Evolutionary conservation across 306 rosid species (phyloP).

Genomic region (Casuarina glauca): DNA sequence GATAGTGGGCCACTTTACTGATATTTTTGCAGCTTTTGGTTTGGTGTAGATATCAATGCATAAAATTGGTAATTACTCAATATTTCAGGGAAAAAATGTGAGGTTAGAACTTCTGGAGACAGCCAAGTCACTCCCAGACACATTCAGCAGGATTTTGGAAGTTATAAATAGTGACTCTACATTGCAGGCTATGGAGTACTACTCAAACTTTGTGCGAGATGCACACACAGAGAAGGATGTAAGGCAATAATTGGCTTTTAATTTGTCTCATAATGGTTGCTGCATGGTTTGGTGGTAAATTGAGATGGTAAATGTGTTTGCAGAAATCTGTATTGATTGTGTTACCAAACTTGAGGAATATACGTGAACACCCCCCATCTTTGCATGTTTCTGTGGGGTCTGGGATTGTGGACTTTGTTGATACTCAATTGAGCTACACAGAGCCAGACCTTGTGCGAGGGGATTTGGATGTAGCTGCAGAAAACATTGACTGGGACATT

Average conservation of each 20-base stretch:
- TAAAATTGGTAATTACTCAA: constrained; percentile 15
- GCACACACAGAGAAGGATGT: constrained; percentile 83
- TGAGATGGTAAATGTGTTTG: constrained; percentile 27
- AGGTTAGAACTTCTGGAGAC: constrained; percentile 83
- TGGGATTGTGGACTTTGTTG: constrained; percentile 49
- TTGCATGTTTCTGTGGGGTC: constrained; percentile 67
- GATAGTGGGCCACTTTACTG: constrained; percentile 18
- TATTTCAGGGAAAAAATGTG: constrained; percentile 75
- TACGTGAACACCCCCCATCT: constrained; percentile 68
- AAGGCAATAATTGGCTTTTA: constrained; percentile 37
- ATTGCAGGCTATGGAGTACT: constrained; percentile 74
- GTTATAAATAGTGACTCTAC: constrained; percentile 63
- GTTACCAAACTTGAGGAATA: constrained; percentile 55
- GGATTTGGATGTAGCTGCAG: constrained; percentile 38
- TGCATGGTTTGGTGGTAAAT: constrained; percentile 20
- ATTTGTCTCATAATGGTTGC: constrained; percentile 17
- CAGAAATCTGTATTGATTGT: constrained; percentile 53
- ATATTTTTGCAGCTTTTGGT: constrained; percentile 2
- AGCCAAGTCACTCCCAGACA: constrained; percentile 79
- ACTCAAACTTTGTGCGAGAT: constrained; percentile 78
- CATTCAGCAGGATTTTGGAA: constrained; percentile 69
- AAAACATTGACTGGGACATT: constrained; percentile 90
- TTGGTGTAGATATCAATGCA: background rate
- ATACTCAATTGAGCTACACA: constrained; percentile 40
- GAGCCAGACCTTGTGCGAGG: constrained; percentile 39